Base-by-base conservation (phyloP, 352 stramenopile species). In the Pythium plurisporium region DNA sequence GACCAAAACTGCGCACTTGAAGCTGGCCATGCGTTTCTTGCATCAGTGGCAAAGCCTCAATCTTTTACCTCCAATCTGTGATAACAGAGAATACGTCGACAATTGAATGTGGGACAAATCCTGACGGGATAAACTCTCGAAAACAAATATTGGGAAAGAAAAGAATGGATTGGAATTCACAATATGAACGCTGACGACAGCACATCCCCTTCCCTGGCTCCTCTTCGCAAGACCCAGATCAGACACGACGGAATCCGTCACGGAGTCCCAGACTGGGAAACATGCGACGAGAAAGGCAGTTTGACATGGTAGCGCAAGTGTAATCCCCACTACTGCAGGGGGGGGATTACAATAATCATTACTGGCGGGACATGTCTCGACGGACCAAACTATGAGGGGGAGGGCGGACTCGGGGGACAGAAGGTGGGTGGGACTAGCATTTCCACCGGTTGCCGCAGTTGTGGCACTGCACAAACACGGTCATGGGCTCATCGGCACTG, bases 401-500 rank as follows among this genome's bases (percentile, higher is more conserved):
- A n/a, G n/a, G n/a, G n/a, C n/a, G n/a, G n/a, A n/a, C n/a, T n/a
- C n/a, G n/a, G n/a, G n/a, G n/a, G n/a, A n/a, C n/a, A n/a, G n/a
- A n/a, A n/a, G 30, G 12, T 36, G 30, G 30, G 30, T 36, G 30
- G 30, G 11, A 37, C 72, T 89, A 94, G 77, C 83, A 94, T 76
- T 94, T 96, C 93, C 93, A 98, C 74, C 94, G 81, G 57, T 98
- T 98, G 57, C 92, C 94, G 70, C 95, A 98, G 70, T 98, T 97
- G 81, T 97, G 76, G 75, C 95, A 99, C 56, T 97, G 79, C 37
- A 98, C 90, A 75, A 98, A 98, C 12, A 98, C 93, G 19, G 95
- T 99, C 96, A 99, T 99, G 8, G 96, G 96, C 67, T 99, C 96
- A 94, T 99, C 95, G 22, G 96, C 96, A 81, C 89, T 98, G 62